Evolutionary conservation across 345 rosid species (phyloP).

Genomic region (Citrus australasica): DNA sequence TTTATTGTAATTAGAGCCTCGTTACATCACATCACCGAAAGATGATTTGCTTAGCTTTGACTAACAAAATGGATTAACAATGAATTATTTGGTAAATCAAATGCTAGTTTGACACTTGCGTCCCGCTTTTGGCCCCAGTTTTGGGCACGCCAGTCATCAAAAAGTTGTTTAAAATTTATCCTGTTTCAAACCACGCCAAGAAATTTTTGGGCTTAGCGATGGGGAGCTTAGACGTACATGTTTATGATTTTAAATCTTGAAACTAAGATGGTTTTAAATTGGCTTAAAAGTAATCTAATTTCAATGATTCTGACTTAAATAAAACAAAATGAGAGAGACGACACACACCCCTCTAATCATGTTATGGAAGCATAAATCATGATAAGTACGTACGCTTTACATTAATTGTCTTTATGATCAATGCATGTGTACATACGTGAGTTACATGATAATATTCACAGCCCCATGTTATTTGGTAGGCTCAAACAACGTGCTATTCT

Average conservation of each 20-base stretch:
- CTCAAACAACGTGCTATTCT: not conserved
- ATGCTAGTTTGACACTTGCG: no score
- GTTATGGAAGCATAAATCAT: not conserved
- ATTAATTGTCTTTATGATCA: not conserved
- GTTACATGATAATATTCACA: not conserved
- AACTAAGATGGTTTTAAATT: not conserved
- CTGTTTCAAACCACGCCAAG: not conserved
- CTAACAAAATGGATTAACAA: not conserved
- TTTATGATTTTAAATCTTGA: not conserved
- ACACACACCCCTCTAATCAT: not conserved
- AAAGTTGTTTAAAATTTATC: not conserved
- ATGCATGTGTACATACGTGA: not conserved
- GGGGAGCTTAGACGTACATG: not conserved
- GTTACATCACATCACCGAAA: conserved; percentile 11
- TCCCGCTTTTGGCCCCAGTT: not conserved
- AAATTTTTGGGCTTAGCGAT: not conserved
- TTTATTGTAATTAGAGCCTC: not conserved
- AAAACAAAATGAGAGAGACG: not conserved
- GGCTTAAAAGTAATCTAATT: not conserved
- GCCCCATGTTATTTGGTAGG: not conserved
- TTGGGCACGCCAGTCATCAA: not conserved
- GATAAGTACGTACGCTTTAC: not conserved
- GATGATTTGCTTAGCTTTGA: conserved; percentile 1
- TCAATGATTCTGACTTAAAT: not conserved
- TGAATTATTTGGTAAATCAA: not conserved